These are phyloP conservation scores for Euphorbia celastroides DNA, from an alignment of 441 rosid genomes.

Conservation along the genomic window DNA sequence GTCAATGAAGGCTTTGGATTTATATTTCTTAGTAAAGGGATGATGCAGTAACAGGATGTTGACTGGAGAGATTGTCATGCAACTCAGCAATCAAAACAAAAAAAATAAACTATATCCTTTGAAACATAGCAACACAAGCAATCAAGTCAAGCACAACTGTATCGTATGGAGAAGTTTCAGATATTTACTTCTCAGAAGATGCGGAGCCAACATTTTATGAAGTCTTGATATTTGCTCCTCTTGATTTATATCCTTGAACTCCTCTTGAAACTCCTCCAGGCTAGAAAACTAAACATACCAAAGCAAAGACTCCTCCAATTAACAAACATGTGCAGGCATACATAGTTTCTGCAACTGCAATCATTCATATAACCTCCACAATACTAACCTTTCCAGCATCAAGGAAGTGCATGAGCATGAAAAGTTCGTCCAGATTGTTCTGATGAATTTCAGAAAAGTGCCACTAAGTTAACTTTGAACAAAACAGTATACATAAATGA, in stretches of 20 bases:
- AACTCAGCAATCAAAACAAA: neutral
- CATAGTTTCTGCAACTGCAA: conserved; percentile 12
- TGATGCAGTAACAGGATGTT: neutral
- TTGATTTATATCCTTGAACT: conserved; percentile 95
- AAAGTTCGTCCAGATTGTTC: conserved; percentile 99
- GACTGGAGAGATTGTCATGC: neutral
- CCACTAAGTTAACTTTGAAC: conserved; percentile 23
- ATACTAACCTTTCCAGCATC: conserved; percentile 95
- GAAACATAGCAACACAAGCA: conserved; percentile 11
- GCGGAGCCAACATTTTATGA: conserved; percentile 96
- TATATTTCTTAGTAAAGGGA: neutral
- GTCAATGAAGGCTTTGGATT: neutral
- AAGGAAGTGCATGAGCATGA: conserved; percentile 99
- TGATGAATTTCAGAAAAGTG: conserved; percentile 37
- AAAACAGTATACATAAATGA: conserved; percentile 4
- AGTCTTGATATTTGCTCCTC: conserved; percentile 96
- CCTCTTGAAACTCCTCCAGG: conserved; percentile 97
- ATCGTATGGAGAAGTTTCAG: conserved; percentile 20
- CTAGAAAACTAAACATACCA: conserved; percentile 36
- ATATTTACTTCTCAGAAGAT: conserved; percentile 80
- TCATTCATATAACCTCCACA: conserved; percentile 13
- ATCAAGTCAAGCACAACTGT: conserved; percentile 14
- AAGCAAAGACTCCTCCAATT: conserved; percentile 10
- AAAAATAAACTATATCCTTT: neutral
- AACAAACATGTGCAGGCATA: conserved; percentile 3